Percentiles rank a stretch among this genome's conserved stretches.
Evolutionary conservation across 139 green algal species (phyloP).

Genomic region (Haematococcus lacustris): DNA sequence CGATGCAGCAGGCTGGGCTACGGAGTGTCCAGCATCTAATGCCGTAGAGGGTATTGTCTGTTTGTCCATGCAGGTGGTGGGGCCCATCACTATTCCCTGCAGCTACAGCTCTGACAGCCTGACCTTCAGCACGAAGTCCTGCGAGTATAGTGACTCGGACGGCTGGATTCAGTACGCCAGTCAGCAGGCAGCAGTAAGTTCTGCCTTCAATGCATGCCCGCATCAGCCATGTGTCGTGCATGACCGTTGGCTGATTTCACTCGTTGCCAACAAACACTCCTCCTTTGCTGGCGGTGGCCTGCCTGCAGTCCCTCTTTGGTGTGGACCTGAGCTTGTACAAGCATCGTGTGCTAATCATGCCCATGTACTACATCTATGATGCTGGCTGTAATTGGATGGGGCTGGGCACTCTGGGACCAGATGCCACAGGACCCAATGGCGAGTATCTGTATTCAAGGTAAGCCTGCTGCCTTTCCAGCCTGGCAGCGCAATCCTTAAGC

Average conservation of each 20-base stretch:
- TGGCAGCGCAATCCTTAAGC: too few relatives aligned
- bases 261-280: too few relatives aligned
- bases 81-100: conserved; percentile 15
- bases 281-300: too few relatives aligned
- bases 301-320: neutral
- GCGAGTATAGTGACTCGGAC: conserved; percentile 1
- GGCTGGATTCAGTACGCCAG: conserved; percentile 5
- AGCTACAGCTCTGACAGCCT: conserved; percentile 6
- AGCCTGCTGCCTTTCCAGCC: too few relatives aligned
- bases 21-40: too few relatives aligned
- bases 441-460: conserved; percentile 6
- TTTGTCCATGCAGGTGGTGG: conserved; percentile 12
- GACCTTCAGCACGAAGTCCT: neutral
- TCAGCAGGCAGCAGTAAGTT: neutral
- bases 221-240: too few relatives aligned
- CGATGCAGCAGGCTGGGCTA: too few relatives aligned
- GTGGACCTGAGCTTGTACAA: conserved; percentile 4
- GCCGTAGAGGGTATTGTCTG: too few relatives aligned
- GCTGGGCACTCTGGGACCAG: conserved; percentile 24
- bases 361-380: conserved; percentile 13
- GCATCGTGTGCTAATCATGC: conserved; percentile 5
- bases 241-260: too few relatives aligned
- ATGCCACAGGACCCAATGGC: neutral
- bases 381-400: conserved; percentile 19
- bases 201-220: neutral